Percentiles rank a stretch among this genome's conserved stretches.
Evolutionary conservation across 2,329 filamentous ascomycete genomes (phyloP).

Genomic region (Colletotrichum spinosum): DNA sequence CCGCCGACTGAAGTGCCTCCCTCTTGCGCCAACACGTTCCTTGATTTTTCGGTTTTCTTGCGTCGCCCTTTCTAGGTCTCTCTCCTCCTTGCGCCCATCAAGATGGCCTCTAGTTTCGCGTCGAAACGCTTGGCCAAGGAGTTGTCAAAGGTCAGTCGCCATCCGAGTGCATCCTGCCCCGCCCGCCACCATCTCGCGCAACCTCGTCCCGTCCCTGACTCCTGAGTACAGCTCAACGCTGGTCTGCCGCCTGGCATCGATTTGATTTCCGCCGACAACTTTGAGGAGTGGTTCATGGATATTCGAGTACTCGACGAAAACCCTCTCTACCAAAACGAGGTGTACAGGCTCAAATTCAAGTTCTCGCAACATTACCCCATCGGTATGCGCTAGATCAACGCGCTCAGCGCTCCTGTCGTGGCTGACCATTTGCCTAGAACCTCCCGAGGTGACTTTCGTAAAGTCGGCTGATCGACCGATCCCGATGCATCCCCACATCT

Average conservation of each 20-base stretch:
- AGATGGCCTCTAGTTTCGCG: conserved; percentile 60
- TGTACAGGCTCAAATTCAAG: conserved; percentile 86
- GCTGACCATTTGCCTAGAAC: conserved; percentile 67
- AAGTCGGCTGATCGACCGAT: conserved; percentile 74
- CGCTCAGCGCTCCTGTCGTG: background rate
- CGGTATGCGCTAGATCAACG: conserved; percentile 63
- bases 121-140: conserved; percentile 71
- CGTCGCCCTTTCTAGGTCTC: background rate
- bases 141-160: conserved; percentile 62
- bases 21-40: conserved; percentile 1
- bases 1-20: conserved; percentile 10
- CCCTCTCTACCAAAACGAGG: conserved; percentile 84
- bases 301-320: conserved; percentile 91
- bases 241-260: conserved; percentile 77
- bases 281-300: conserved; percentile 92
- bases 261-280: conserved; percentile 83
- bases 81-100: conserved; percentile 3
- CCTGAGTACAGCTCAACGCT: conserved; percentile 46
- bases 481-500: conserved; percentile 97
- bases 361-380: conserved; percentile 92
- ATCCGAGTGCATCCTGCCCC: background rate
- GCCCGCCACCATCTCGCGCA: background rate
- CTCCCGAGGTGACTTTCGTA: conserved; percentile 93
- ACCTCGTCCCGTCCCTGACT: conserved; percentile 19
- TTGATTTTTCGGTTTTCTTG: background rate